Evolutionary conservation across 176 grass and related monocot genomes (phyloP).

Genomic region (Ensete ventricosum): DNA sequence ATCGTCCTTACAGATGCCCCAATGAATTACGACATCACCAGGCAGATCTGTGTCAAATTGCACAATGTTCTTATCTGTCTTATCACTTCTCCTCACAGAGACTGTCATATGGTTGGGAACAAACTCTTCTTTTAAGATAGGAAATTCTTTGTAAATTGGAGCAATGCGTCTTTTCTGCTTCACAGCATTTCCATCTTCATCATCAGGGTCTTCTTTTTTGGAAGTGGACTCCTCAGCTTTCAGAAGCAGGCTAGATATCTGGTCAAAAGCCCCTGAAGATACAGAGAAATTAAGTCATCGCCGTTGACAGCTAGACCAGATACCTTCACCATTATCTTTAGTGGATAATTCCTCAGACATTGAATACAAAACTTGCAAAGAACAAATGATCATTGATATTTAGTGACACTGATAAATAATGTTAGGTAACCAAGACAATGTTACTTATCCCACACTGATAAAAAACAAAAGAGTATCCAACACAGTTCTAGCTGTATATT

Average conservation of each 20-base stretch:
- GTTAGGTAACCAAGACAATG: no score
- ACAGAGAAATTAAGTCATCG: neutral
- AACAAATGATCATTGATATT: no score
- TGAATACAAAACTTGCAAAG: no score
- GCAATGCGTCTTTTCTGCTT: slow-evolving; percentile 28
- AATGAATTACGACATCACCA: slow-evolving; percentile 80
- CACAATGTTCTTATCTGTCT: slow-evolving; percentile 47
- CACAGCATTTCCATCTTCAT: slow-evolving; percentile 22
- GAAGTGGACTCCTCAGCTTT: slow-evolving; percentile 34
- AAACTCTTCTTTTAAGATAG: slow-evolving; percentile 57
- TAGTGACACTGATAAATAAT: no score
- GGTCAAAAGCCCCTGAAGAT: slow-evolving; percentile 35
- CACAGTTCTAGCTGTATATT: no score
- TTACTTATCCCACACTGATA: no score
- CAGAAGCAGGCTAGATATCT: slow-evolving; percentile 37
- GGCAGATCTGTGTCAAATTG: slow-evolving; percentile 81
- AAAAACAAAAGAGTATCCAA: no score
- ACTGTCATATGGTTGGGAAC: slow-evolving; percentile 68
- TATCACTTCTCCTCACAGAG: slow-evolving; percentile 38
- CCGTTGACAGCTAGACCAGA: neutral
- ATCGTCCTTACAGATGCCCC: slow-evolving; percentile 77
- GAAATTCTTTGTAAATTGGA: slow-evolving; percentile 59
- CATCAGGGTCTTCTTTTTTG: slow-evolving; percentile 16
- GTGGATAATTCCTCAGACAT: neutral
- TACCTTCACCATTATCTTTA: neutral